Evolutionary conservation across 2,329 filamentous ascomycete genomes (phyloP), one percentile per base, ranked within the genome.

Genomic region (Alternaria conjuncta): DNA sequence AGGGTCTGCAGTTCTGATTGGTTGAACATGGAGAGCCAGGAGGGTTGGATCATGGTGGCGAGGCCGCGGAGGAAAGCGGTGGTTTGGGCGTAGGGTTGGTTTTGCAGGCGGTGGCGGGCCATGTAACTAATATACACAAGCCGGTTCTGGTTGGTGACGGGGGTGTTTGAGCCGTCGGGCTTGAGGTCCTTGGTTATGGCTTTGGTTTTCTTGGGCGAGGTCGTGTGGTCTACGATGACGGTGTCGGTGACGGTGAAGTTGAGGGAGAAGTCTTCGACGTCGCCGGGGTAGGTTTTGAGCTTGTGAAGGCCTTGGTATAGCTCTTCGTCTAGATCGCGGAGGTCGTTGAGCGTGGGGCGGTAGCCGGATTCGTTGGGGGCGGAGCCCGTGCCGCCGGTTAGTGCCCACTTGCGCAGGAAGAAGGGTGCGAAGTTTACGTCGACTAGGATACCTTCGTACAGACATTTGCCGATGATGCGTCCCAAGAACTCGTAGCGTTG

Each of bases 1-100:
- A 99, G 89, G 2, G 93, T 96, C 81, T 98, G 96, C 5, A 99
- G 86, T 79, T 99, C 96, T 4, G 89, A 89, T 78, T 97, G 95
- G 79, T 99, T 99, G 84, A 99, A 99, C 96, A 99, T 98, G 73
- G 91, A 94, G 5, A 99, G 86, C 96, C 96, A 99, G 4, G 89
- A 88, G 0, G 95, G 94, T 62, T 94, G 91, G 68, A 99, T 96
- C 75, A 99, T 97, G 68, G 90, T 86, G 21, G 92, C 89, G 1
- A 99, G 88, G 0, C 96, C 96, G 60, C 89, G 89, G 8, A 99
- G 86, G 78, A 99, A 99, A 2, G 94, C 93, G 21, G 89, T 86
- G 1, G 94, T 97, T 75, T 97, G 94, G n/a, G 85, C 82, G 54
- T 87, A 87, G 1, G 93, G 92, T 75, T 98, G 96, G 2, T 87